Evolutionary conservation across 805 yeast species (phyloP), one percentile per base, ranked within the genome.

Genomic region (Wickerhamiella allomyrinae): DNA sequence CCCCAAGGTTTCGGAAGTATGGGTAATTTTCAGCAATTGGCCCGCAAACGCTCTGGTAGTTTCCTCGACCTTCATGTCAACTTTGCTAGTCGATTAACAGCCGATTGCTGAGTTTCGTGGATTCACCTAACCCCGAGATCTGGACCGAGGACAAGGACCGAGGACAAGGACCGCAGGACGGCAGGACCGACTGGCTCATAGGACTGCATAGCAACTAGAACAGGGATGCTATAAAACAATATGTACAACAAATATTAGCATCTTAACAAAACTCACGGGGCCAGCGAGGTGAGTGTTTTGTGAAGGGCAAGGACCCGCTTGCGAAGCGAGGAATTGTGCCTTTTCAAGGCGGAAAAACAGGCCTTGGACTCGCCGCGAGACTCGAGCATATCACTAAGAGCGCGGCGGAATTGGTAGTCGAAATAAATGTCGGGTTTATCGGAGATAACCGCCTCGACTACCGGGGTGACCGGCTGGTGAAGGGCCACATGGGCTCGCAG

Each of bases 1-100:
- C 19, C 70, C 65, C 8, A 89, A 77, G 40, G 64, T 59, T 5
- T 54, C 49, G 4, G 96, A 85, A 20, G 73, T 69, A 59, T 89
- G 98, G 21, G 77, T 61, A 33, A 87, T 65, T 61, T 89, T 89
- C 52, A 74, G 59, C 17, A 89, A 66, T 57, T 71, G 69, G 27
- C 98, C 98, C 2, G 79, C 85, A 54, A 78, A 80, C 1, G 52
- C 25, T 21, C 14, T 31, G 21, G 10, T 19, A 10, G 34, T 19
- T 31, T 31, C 21, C 21, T 31, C 31, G 31, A 27, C 14, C 31
- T 27, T 27, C 31, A 27, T 27, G 14, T 17, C 8, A 34, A 10
- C 37, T 34, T 24, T 20, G 10, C 27, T 17, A 34, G n/a, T n/a
- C n/a, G n/a, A n/a, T n/a, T n/a, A n/a, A n/a, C n/a, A n/a, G n/a